These are phyloP conservation scores for Mycotypha africana DNA, from an alignment of 371 early-diverging fungal genomes.

Conservation along the genomic window DNA sequence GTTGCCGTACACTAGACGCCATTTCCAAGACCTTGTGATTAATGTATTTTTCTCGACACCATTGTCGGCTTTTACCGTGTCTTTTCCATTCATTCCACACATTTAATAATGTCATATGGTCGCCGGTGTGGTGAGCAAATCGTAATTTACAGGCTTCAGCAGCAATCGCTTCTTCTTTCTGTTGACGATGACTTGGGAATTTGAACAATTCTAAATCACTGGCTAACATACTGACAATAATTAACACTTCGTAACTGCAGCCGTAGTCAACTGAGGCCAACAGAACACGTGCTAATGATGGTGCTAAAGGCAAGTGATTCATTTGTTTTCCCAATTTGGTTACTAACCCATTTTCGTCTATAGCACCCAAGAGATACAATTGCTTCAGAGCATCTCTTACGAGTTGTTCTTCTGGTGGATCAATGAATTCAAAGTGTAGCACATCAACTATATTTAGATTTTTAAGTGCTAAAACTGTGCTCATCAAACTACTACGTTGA, in stretches of 20 bases:
- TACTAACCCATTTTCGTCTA: constrained; percentile 84
- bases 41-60: constrained; percentile 92
- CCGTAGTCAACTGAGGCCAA: constrained; percentile 45
- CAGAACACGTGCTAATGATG: constrained; percentile 87
- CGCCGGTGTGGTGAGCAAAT: constrained; percentile 70
- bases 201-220: constrained; percentile 86
- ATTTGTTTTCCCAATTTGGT: constrained; percentile 92
- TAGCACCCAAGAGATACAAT: constrained; percentile 92
- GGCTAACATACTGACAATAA: constrained; percentile 70
- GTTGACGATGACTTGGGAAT: constrained; percentile 34
- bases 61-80: constrained; percentile 64
- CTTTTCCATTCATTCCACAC: constrained; percentile 88
- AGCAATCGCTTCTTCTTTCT: constrained; percentile 53
- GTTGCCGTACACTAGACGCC: constrained; percentile 86
- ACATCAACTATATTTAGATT: constrained; percentile 91
- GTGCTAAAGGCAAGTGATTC: constrained; percentile 94
- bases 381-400: constrained; percentile 84
- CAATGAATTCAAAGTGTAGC: constrained; percentile 93
- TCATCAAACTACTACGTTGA: constrained; percentile 85
- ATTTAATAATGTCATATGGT: constrained; percentile 85
- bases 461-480: constrained; percentile 86
- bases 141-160: constrained; percentile 79
- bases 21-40: constrained; percentile 80
- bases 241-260: constrained; percentile 43
- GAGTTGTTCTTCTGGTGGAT: constrained; percentile 85